A percentile compares a stretch with the other conserved stretches of the same genome.
Conservation (phyloP, 2,329 filamentous ascomycete species). For the Aphanocladium album region DNA sequence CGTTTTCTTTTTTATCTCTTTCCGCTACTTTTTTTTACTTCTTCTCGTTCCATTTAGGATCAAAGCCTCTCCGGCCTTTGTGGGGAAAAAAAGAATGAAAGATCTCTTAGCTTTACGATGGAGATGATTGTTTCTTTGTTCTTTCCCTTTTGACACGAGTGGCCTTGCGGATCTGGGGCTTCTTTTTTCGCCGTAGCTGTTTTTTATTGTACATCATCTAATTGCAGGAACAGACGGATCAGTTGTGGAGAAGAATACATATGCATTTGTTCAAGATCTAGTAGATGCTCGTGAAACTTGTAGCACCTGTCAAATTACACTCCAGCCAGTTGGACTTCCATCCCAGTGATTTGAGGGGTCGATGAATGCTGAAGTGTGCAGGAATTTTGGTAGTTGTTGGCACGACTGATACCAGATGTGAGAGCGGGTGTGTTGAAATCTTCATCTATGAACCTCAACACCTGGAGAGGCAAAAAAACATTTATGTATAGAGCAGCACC, state of each 20-base stretch:
- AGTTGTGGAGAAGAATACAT: conserved; percentile 14
- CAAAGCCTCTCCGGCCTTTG: neutral
- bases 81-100: neutral
- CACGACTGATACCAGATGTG: no score
- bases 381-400: no score
- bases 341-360: no score
- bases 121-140: neutral
- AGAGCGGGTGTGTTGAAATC: no score
- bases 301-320: no score
- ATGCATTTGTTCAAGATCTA: conserved; percentile 12
- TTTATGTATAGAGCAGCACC: neutral
- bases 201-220: conserved; percentile 25
- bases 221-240: conserved; percentile 17
- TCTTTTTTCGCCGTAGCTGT: conserved; percentile 24
- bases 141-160: neutral
- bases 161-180: conserved; percentile 8
- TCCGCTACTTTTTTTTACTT: neutral
- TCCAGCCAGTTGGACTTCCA: no score
- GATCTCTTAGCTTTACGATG: neutral
- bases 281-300: neutral
- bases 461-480: neutral
- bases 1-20: neutral
- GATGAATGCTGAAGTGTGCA: no score
- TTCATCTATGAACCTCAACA: no score
- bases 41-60: conserved; percentile 11